Conservation (phyloP, 768 basidiomycete species). For the Boletus reticuloceps region DNA sequence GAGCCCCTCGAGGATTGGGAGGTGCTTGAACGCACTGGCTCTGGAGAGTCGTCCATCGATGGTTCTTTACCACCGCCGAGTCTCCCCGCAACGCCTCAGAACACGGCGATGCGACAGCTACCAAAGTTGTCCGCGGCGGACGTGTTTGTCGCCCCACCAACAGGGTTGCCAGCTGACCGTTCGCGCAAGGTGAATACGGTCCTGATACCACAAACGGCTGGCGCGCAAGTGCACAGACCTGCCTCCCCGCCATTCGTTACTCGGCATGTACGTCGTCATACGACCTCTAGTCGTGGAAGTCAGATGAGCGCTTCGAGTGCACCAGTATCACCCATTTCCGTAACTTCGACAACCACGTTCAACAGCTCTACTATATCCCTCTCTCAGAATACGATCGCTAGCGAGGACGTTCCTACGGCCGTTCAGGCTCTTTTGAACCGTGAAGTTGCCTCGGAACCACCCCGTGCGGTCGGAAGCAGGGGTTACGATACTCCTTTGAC, state of each 20-base stretch:
- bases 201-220: slow-evolving; percentile 19
- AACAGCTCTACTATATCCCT: slow-evolving; percentile 18
- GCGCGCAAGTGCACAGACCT: slow-evolving; percentile 20
- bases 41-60: slow-evolving; percentile 24
- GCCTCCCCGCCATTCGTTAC: slow-evolving; percentile 34
- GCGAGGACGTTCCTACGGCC: slow-evolving; percentile 19
- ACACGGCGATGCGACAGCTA: slow-evolving; percentile 8
- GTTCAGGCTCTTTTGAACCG: slow-evolving; percentile 14
- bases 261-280: slow-evolving; percentile 34
- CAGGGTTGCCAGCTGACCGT: slow-evolving; percentile 11
- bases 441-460: slow-evolving; percentile 24
- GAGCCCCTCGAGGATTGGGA: slow-evolving; percentile 35
- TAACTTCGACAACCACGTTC: slow-evolving; percentile 28
- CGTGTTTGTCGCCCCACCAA: slow-evolving; percentile 15
- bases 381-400: slow-evolving; percentile 14
- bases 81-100: slow-evolving; percentile 24
- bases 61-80: slow-evolving; percentile 20
- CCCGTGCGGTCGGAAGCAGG: slow-evolving; percentile 15
- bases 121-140: slow-evolving; percentile 9
- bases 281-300: slow-evolving; percentile 31
- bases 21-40: slow-evolving; percentile 28
- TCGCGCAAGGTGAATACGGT: slow-evolving; percentile 25
- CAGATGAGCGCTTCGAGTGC: slow-evolving; percentile 31
- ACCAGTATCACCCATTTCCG: slow-evolving; percentile 31
- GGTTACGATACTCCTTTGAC: slow-evolving; percentile 10